Evolutionary conservation across 148 eudicot species (phyloP), one percentile per base, ranked within the genome.

Genomic region (Polygonum aviculare): DNA sequence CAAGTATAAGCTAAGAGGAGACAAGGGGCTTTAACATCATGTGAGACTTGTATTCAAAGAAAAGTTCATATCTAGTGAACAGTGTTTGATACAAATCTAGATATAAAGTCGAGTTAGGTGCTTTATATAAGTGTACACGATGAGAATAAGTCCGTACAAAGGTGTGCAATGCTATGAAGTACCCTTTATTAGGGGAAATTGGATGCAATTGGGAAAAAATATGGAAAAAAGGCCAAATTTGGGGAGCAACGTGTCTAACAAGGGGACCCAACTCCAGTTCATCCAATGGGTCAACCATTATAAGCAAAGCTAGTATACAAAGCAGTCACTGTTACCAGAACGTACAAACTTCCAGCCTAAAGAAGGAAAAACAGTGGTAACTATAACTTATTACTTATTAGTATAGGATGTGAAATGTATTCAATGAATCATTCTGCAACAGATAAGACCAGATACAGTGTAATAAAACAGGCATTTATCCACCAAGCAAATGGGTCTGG

Each of bases 321-420:
- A 54, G 26, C 59, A 54, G 59, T 54, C 59, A 54, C 59, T 54
- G n/a, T 54, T 54, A 54, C n/a, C 59, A 54, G 59, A 54, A 54
- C 7, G 59, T 54, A 54, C 59, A 54, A 54, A 54, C 21, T 18
- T 54, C 59, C 59, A 54, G 59, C 59, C 59, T 54, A 18, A 54
- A 54, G 19, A 54, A 54, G 1, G 59, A 54, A 21, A 54, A 54
- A 21, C 0, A 54, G 7, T n/a, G 22, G 21, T 54, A 4, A 54
- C 5, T n/a, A 54, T 8, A 54, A n/a, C n/a, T n/a, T n/a, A n/a
- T n/a, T n/a, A 54, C 54, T 50, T 50, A 50, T 1, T 50, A 47
- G 49, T n/a, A 47, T 47, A n/a, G 54, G 54, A 50, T 50, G 54
- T 50, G 54, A 50, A 50, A 50, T 50, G 54, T 47, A 50, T 50